A percentile compares a stretch with the other conserved stretches of the same genome.
These are phyloP conservation scores for Beauveria medogensis DNA, from an alignment of 2,329 filamentous ascomycete species.

Conservation along the genomic window DNA sequence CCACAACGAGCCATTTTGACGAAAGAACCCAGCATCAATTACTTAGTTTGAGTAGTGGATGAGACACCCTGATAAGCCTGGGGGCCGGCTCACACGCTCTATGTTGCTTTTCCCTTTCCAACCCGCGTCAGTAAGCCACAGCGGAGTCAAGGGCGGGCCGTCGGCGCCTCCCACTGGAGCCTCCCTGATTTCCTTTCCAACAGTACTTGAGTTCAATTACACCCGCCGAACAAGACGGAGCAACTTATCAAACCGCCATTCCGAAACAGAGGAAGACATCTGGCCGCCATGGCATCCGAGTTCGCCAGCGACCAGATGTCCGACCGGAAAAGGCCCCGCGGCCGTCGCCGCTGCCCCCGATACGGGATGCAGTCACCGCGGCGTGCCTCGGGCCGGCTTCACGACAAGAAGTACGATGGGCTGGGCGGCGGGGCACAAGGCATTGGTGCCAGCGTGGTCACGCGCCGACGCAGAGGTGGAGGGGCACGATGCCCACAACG, in stretches of 20 bases:
- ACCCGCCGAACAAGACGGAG: not conserved
- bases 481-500: not conserved
- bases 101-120: not conserved
- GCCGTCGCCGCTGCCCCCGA: not conserved
- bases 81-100: not conserved
- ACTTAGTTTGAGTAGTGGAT: not conserved
- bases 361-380: not conserved
- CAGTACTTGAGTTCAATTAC: not conserved
- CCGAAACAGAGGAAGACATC: no score
- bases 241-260: no score
- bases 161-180: not conserved
- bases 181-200: not conserved
- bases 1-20: not conserved
- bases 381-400: not conserved
- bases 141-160: not conserved
- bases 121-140: not conserved
- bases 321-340: not conserved
- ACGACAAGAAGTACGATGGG: not conserved
- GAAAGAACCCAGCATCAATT: not conserved
- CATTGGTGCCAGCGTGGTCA: not conserved
- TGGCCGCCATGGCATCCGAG: not conserved
- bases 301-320: not conserved
- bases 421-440: constrained; percentile 9
- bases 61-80: not conserved
- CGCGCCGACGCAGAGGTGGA: not conserved